A percentile compares a stretch with the other conserved stretches of the same genome.
Evolutionary conservation across 2,329 filamentous ascomycete species (phyloP).

Genomic region (Claviceps sp.): DNA sequence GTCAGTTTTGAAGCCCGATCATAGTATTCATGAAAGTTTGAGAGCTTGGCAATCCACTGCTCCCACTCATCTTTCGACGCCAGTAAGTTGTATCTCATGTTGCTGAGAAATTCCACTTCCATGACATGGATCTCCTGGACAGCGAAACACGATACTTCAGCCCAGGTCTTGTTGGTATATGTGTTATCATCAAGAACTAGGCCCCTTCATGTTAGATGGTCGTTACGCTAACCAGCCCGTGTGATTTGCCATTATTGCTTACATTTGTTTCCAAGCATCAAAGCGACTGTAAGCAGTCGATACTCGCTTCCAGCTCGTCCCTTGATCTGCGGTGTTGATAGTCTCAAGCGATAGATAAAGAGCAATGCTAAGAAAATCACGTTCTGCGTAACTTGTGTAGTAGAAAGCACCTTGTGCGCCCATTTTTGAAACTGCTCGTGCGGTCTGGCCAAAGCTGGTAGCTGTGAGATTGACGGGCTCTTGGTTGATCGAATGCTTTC

Average conservation of each 20-base stretch:
- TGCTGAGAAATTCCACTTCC: slow-evolving; percentile 99
- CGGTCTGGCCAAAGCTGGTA: slow-evolving; percentile 62
- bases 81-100: slow-evolving; percentile 89
- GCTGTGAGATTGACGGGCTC: slow-evolving; percentile 30
- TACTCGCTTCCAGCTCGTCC: slow-evolving; percentile 92
- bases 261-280: slow-evolving; percentile 99
- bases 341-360: slow-evolving; percentile 89
- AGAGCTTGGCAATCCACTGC: slow-evolving; percentile 71
- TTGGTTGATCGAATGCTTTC: slow-evolving; percentile 42
- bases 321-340: slow-evolving; percentile 75
- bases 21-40: slow-evolving; percentile 73
- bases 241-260: slow-evolving; percentile 17
- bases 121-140: slow-evolving; percentile 96
- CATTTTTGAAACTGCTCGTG: slow-evolving; percentile 79
- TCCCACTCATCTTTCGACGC: slow-evolving; percentile 79
- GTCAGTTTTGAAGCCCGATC: slow-evolving; percentile 46
- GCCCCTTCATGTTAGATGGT: background rate
- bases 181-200: slow-evolving; percentile 95
- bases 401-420: slow-evolving; percentile 81
- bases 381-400: slow-evolving; percentile 92
- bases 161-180: slow-evolving; percentile 99
- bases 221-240: background rate
- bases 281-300: slow-evolving; percentile 76
- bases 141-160: slow-evolving; percentile 87
- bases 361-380: slow-evolving; percentile 81